Evolutionary conservation across 1,284 basidiomycete genomes (phyloP).

Genomic region (Ganoderma resinaceum): DNA sequence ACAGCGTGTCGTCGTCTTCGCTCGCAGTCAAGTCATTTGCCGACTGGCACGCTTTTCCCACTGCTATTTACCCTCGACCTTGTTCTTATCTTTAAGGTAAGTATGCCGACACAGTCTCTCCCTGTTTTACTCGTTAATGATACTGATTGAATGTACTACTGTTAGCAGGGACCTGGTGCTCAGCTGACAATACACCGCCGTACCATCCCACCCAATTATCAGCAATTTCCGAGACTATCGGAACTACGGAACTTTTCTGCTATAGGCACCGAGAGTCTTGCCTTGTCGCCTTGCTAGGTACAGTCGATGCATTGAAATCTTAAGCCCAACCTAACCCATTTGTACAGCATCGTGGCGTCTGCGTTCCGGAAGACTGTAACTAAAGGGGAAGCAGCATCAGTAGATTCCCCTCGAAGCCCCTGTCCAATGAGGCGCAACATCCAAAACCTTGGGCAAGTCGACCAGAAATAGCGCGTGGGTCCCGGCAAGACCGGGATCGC

Average conservation of each 20-base stretch:
- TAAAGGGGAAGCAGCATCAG: not conserved
- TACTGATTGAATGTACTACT: too few species aligned
- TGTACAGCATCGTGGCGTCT: not conserved
- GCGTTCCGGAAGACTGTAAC: not conserved
- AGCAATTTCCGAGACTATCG: too few species aligned
- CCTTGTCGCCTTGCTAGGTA: not conserved
- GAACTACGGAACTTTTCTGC: not conserved
- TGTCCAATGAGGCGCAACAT: not conserved
- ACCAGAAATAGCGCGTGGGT: not conserved
- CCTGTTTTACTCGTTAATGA: too few species aligned
- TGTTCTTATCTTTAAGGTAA: not conserved
- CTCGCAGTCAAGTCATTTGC: too few species aligned
- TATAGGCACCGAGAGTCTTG: not conserved
- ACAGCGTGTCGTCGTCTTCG: not conserved
- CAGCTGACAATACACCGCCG: too few species aligned
- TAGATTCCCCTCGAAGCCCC: not conserved
- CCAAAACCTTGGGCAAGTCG: not conserved
- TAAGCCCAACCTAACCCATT: not conserved
- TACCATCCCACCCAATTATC: too few species aligned
- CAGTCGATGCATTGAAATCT: not conserved
- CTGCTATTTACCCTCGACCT: too few species aligned
- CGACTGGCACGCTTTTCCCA: too few species aligned
- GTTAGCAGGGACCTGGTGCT: too few species aligned
- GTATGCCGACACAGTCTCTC: not conserved
- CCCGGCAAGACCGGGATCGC: not conserved